phyloP scores from a whole-genome alignment of 345 rosid genomes.

The Eucalyptus virginea region DNA sequence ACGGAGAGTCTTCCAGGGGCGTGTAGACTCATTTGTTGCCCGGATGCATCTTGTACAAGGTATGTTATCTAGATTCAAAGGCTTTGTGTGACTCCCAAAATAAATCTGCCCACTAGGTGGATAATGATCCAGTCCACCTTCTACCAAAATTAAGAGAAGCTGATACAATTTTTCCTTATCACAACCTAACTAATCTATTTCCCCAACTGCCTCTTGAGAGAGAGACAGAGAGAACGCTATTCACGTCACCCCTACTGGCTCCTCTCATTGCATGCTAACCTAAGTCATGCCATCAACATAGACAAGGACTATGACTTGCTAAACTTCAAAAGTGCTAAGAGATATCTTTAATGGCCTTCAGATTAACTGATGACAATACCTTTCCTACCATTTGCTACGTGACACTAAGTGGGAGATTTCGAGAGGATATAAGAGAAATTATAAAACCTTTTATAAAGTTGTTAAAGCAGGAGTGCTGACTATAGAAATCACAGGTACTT shows the following conservation, averaged over 20 bases:
- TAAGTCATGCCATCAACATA: background rate
- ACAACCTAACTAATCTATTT: background rate
- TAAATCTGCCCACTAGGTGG: background rate
- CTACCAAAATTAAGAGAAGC: background rate
- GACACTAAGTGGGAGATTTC: background rate
- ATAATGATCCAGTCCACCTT: background rate
- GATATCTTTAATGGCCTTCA: background rate
- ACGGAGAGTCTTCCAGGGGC: conserved; percentile 51
- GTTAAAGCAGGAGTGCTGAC: background rate
- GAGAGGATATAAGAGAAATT: background rate
- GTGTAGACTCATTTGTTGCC: conserved; percentile 70
- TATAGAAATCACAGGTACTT: too few species aligned
- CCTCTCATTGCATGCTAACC: background rate
- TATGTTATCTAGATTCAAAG: conserved; percentile 3
- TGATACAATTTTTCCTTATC: background rate
- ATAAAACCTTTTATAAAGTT: background rate
- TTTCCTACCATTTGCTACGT: background rate
- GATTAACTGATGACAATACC: background rate
- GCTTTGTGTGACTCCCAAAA: background rate
- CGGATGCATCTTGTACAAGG: conserved; percentile 99
- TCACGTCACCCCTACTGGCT: background rate
- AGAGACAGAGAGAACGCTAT: background rate
- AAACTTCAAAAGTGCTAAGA: background rate
- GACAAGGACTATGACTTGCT: background rate
- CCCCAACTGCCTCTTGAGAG: background rate